Evolutionary conservation across 164 flowering plant species (phyloP).

Genomic region (Magnolia officinalis): DNA sequence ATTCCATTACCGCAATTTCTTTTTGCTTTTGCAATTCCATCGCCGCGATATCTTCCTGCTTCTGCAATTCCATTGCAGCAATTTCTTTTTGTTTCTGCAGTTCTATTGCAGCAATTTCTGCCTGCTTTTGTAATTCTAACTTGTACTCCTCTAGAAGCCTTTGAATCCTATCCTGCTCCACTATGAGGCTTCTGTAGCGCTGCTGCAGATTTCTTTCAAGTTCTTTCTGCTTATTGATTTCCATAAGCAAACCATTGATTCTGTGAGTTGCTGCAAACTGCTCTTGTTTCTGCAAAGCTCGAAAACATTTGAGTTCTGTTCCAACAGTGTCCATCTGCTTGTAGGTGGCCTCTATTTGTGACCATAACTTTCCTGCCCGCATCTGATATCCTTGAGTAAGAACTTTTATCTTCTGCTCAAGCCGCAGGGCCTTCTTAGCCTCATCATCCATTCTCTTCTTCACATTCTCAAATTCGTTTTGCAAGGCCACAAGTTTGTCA

Average conservation of each 20-base stretch:
- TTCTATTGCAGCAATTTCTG: conserved; percentile 37
- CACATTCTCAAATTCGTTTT: too few species aligned
- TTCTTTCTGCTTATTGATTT: conserved; percentile 84
- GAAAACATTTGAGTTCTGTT: conserved; percentile 90
- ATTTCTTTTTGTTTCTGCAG: too few species aligned
- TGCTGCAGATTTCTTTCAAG: conserved; percentile 73
- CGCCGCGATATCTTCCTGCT: too few species aligned
- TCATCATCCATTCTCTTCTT: too few species aligned
- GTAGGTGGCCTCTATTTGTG: conserved; percentile 71
- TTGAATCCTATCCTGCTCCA: conserved; percentile 55
- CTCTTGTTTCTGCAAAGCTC: conserved; percentile 83
- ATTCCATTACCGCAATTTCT: too few species aligned
- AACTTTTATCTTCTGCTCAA: too few species aligned
- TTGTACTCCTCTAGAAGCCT: conserved; percentile 38
- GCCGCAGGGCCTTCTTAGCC: too few species aligned
- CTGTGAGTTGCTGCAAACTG: conserved; percentile 66
- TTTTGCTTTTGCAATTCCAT: too few species aligned
- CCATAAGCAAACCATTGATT: conserved; percentile 62
- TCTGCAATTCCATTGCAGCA: too few species aligned
- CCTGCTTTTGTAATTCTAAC: conserved; percentile 28
- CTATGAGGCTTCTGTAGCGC: conserved; percentile 53
- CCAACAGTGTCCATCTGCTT: conserved; percentile 90
- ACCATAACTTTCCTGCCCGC: conserved; percentile 63
- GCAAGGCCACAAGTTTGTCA: too few species aligned
- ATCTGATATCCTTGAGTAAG: conserved; percentile 32